Base-by-base conservation (phyloP, 768 basidiomycete genomes). In the Panellus pusillus region DNA sequence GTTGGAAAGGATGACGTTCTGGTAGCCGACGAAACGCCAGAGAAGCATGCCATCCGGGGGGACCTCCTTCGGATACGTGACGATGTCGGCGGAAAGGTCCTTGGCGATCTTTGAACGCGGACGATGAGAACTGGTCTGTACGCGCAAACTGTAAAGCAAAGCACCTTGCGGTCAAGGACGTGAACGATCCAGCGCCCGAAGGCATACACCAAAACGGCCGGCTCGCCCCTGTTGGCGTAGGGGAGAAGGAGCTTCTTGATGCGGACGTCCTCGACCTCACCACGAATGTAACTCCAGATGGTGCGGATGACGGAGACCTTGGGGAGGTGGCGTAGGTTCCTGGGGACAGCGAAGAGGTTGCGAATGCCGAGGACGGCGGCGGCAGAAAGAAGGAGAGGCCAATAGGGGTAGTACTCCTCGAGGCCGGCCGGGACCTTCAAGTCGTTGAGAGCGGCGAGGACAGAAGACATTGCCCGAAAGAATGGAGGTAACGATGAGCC, bases 181-280 rank as follows among this genome's bases (percentile, higher is more conserved):
- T 76, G 74, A 36, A 76, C 65, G 37, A 69, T 69, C 75, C 75
- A 76, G 58, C 66, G 63, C 18, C 75, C 74, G 6, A 76, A 65
- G 46, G 68, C 68, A 58, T 66, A 76, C 1, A 76, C 72, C 6
- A 72, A 55, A 3, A 74, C 73, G 35, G 72, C 67, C 14, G 67
- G 68, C 41, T 70, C 68, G 28, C 63, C 63, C 32, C 66, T 57
- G 40, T 57, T 61, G 19, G 69, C 72, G 49, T 70, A 70, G 4
- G 74, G 74, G 12, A 75, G 46, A 36, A 75, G 63, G 45, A 72
- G 66, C 8, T 68, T 60, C 43, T 63, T 58, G 35, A 74, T 62
- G 3, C 72, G 68, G 20, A 55, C 61, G 45, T 74, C 71, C 28
- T 71, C 71, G 4, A 66, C 62, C 47, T 76, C 74, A 28, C 67